Percentiles rank a stretch among this genome's conserved stretches.
Evolutionary conservation across 75 land plant genomes (phyloP).

Genomic region (Cunninghamia lanceolata): DNA sequence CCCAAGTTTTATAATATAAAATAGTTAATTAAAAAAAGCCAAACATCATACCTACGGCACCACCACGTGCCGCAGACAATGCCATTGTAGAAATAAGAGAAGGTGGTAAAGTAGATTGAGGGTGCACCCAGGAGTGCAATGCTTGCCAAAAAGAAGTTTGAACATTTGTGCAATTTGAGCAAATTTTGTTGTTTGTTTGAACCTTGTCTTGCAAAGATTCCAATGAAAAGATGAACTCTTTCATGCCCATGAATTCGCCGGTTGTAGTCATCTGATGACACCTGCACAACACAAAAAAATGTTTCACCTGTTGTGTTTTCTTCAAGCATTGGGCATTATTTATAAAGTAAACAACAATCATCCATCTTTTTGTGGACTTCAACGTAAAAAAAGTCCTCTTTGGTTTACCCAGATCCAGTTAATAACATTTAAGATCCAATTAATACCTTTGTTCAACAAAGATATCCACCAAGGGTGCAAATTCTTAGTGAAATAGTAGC

Average conservation of each 20-base stretch:
- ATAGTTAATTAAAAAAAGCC: not conserved
- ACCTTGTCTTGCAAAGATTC: conserved; percentile 2
- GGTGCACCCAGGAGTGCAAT: conserved; percentile 77
- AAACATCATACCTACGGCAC: conserved; percentile 30
- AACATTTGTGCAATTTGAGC: conserved; percentile 5
- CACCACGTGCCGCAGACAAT: conserved; percentile 52
- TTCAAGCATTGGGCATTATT: not conserved
- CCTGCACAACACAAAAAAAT: conserved; percentile 22
- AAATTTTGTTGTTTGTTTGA: not conserved
- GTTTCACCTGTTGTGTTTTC: not conserved
- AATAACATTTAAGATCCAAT: not conserved
- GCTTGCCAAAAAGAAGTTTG: conserved; percentile 26
- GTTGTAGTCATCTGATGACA: conserved; percentile 34
- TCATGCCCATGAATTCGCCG: conserved; percentile 17
- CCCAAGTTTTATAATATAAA: not conserved
- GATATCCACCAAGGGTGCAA: not conserved
- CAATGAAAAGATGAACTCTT: conserved; percentile 19
- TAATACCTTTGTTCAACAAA: not conserved
- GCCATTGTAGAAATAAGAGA: conserved; percentile 62
- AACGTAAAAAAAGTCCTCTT: not conserved
- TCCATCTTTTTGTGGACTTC: not conserved
- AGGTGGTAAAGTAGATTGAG: conserved; percentile 69
- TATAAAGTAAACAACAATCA: not conserved
- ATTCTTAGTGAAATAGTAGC: too few relatives aligned
- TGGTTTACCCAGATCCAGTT: not conserved